Percentiles rank a stretch among this genome's conserved stretches.
Evolutionary conservation across 352 stramenopile genomes (phyloP).

Genomic region (Elongisporangium senticosum): DNA sequence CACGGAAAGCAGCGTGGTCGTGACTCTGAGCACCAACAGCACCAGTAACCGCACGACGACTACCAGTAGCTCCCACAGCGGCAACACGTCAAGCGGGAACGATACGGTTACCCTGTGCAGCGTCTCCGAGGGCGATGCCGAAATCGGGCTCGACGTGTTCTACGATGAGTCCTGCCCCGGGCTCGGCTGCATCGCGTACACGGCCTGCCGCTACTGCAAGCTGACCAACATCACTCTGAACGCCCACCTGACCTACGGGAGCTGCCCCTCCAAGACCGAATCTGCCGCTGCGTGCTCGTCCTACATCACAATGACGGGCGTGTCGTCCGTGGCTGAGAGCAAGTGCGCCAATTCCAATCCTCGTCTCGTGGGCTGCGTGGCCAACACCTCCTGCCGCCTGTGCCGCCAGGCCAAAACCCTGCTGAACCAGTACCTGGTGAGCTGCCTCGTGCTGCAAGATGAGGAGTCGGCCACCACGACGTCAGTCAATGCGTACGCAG

Average conservation of each 20-base stretch:
- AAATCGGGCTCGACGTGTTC: too few species aligned
- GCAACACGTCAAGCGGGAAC: too few species aligned
- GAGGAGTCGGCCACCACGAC: slow-evolving; percentile 1
- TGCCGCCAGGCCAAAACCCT: slow-evolving; percentile 57
- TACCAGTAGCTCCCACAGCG: too few species aligned
- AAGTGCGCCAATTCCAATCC: slow-evolving; percentile 25
- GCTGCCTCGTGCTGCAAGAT: slow-evolving; percentile 42
- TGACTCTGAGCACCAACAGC: too few species aligned
- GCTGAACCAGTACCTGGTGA: slow-evolving; percentile 46
- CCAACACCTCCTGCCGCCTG: slow-evolving; percentile 38
- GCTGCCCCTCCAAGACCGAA: slow-evolving; percentile 10
- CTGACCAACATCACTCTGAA: slow-evolving; percentile 1
- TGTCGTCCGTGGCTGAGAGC: slow-evolving; percentile 41
- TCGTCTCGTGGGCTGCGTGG: slow-evolving; percentile 33
- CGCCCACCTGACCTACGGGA: slow-evolving; percentile 2
- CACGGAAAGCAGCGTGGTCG: too few species aligned
- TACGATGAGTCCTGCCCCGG: too few species aligned
- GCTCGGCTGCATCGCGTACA: not conserved
- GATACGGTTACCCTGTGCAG: too few species aligned
- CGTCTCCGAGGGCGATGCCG: too few species aligned
- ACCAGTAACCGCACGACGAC: too few species aligned
- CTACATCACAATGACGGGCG: slow-evolving; percentile 9
- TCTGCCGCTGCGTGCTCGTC: slow-evolving; percentile 19
- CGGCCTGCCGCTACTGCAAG: slow-evolving; percentile 22
- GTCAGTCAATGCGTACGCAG: too few species aligned